Evolutionary conservation across 306 rosid genomes (phyloP).

Genomic region (Urtica urens): DNA sequence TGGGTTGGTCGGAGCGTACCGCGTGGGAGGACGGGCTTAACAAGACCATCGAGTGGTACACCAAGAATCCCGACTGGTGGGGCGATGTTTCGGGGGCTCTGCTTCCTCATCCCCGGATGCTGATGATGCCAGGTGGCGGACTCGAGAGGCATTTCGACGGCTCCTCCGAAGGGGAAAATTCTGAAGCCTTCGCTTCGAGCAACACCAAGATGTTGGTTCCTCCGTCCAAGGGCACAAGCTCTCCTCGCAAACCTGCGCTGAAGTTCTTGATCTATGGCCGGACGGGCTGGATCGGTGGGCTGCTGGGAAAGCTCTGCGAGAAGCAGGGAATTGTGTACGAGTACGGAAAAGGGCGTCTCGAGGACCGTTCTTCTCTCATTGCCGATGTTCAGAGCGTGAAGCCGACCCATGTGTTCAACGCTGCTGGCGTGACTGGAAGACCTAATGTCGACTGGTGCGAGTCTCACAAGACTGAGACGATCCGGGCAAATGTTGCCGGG

Average conservation of each 20-base stretch:
- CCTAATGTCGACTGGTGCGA: conserved; percentile 94
- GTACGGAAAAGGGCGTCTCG: conserved; percentile 76
- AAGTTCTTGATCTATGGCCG: conserved; percentile 76
- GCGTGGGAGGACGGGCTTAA: conserved; percentile 80
- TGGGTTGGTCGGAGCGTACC: conserved; percentile 89
- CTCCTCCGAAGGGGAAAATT: conserved; percentile 42
- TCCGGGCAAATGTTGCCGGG: conserved; percentile 66
- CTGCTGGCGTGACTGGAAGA: conserved; percentile 83
- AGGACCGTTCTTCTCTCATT: conserved; percentile 58
- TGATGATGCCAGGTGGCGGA: conserved; percentile 95
- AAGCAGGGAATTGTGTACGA: conserved; percentile 68
- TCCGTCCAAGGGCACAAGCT: conserved; percentile 30
- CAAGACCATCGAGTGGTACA: conserved; percentile 85
- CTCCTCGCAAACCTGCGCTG: conserved; percentile 38
- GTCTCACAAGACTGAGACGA: conserved; percentile 63
- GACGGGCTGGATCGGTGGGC: conserved; percentile 87
- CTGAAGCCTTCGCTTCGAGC: conserved; percentile 33
- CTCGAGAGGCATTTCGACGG: conserved; percentile 56
- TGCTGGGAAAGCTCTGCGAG: conserved; percentile 67
- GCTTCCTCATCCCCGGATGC: conserved; percentile 88
- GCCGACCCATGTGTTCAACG: conserved; percentile 78
- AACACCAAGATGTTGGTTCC: conserved; percentile 74
- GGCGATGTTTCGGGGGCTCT: conserved; percentile 90
- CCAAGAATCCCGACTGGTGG: conserved; percentile 80
- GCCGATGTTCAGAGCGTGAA: conserved; percentile 61